Evolutionary conservation across 352 stramenopile genomes (phyloP).

Genomic region (Pythium chondricola): DNA sequence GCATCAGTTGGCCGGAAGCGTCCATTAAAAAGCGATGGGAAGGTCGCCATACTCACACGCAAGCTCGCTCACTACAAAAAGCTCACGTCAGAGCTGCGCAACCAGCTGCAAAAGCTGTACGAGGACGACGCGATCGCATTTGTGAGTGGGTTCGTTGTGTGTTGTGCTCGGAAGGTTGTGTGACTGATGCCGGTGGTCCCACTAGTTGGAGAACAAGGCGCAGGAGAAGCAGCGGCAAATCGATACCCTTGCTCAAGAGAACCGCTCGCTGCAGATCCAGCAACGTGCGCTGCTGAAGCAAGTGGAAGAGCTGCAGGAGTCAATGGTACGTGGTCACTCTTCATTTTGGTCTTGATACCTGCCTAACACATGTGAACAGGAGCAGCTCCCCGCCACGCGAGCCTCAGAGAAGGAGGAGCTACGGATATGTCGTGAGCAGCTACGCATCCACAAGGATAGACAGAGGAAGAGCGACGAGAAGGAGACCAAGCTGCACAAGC

Average conservation of each 20-base stretch:
- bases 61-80: slow-evolving; percentile 42
- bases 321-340: slow-evolving; percentile 32
- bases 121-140: slow-evolving; percentile 41
- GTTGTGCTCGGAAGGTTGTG: too few relatives aligned
- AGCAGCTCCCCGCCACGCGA: slow-evolving; percentile 44
- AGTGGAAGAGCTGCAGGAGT: slow-evolving; percentile 55
- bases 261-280: slow-evolving; percentile 46
- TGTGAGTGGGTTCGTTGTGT: slow-evolving; percentile 18
- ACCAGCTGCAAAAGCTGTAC: slow-evolving; percentile 44
- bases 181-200: background rate
- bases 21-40: background rate
- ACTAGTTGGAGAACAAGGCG: slow-evolving; percentile 54
- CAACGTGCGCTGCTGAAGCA: slow-evolving; percentile 45
- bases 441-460: slow-evolving; percentile 53
- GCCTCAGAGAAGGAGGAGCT: slow-evolving; percentile 51
- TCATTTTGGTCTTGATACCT: background rate
- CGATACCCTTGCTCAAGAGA: slow-evolving; percentile 53
- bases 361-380: slow-evolving; percentile 16
- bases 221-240: slow-evolving; percentile 62
- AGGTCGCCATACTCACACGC: slow-evolving; percentile 22
- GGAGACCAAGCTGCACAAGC: slow-evolving; percentile 36
- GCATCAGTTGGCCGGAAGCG: too few relatives aligned
- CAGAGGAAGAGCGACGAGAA: slow-evolving; percentile 44
- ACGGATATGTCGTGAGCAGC: slow-evolving; percentile 49
- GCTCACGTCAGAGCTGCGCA: slow-evolving; percentile 34